Percentiles rank a stretch among this genome's conserved stretches.
These are phyloP conservation scores for Solanum corneliomulleri DNA, from an alignment of 257 asterid genomes.

Conservation along the genomic window DNA sequence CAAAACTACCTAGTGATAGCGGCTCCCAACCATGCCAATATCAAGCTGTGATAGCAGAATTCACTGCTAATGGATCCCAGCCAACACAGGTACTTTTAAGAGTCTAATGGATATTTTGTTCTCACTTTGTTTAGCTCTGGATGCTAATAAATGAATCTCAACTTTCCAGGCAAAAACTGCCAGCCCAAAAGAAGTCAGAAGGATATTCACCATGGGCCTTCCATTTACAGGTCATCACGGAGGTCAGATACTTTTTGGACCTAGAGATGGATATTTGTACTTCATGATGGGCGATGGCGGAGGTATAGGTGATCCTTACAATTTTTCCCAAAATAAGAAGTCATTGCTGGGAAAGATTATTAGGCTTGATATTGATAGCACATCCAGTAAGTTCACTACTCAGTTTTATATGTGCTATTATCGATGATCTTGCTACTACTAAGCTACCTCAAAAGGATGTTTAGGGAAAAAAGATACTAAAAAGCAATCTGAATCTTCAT, in stretches of 20 bases:
- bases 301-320: conserved; percentile 58
- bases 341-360: conserved; percentile 89
- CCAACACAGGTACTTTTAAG: conserved; percentile 36
- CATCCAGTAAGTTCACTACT: conserved; percentile 55
- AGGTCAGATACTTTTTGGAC: conserved; percentile 94
- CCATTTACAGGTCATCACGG: conserved; percentile 70
- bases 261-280: conserved; percentile 77
- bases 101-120: neutral
- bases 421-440: neutral
- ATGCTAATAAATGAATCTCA: neutral
- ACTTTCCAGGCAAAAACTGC: conserved; percentile 50
- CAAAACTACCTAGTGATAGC: conserved; percentile 35
- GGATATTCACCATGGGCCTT: conserved; percentile 92
- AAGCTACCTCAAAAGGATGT: neutral
- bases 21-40: conserved; percentile 84
- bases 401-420: neutral
- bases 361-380: conserved; percentile 69
- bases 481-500: neutral
- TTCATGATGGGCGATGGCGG: conserved; percentile 99
- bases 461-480: neutral
- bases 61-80: conserved; percentile 35
- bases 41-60: conserved; percentile 75
- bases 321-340: conserved; percentile 83
- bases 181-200: conserved; percentile 59
- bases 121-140: neutral